A percentile compares a stretch with the other conserved stretches of the same genome.
Evolutionary conservation across 257 asterid genomes (phyloP).

Genomic region (Plectranthus barbatus): DNA sequence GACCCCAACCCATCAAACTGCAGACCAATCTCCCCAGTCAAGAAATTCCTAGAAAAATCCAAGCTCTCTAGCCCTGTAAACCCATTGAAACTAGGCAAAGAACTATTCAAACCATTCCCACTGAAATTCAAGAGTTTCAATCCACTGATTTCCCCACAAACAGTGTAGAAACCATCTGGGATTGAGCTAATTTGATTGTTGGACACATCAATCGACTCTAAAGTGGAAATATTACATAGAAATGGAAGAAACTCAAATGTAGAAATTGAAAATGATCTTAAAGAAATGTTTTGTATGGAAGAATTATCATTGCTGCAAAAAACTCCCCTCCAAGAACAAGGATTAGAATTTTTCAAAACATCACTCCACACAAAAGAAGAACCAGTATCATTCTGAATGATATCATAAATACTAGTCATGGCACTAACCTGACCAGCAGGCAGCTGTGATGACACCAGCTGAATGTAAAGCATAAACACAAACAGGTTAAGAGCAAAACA

Average conservation of each 20-base stretch:
- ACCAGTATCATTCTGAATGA: constrained; percentile 22
- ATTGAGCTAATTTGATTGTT: constrained; percentile 38
- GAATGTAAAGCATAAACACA: constrained; percentile 12
- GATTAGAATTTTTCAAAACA: constrained; percentile 24
- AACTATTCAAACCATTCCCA: constrained; percentile 30
- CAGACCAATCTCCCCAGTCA: constrained; percentile 29
- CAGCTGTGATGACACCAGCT: constrained; percentile 24
- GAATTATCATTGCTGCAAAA: constrained; percentile 32
- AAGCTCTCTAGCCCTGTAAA: constrained; percentile 36
- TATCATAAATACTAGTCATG: constrained; percentile 29
- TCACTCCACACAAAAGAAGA: constrained; percentile 24
- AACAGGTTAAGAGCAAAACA: constrained; percentile 13
- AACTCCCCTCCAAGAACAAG: constrained; percentile 71
- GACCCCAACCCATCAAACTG: constrained; percentile 40
- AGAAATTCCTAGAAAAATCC: constrained; percentile 37
- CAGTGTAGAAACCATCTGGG: constrained; percentile 33
- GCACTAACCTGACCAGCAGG: constrained; percentile 25
- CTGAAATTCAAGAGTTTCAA: constrained; percentile 56
- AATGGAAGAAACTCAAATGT: constrained; percentile 41
- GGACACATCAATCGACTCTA: constrained; percentile 59
- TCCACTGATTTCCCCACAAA: constrained; percentile 40
- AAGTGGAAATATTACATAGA: constrained; percentile 33
- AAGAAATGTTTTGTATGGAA: constrained; percentile 30
- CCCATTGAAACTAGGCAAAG: constrained; percentile 44
- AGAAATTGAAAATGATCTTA: constrained; percentile 29